Base-by-base conservation (phyloP, 805 yeast genomes). In the Yarrowia deformans region DNA sequence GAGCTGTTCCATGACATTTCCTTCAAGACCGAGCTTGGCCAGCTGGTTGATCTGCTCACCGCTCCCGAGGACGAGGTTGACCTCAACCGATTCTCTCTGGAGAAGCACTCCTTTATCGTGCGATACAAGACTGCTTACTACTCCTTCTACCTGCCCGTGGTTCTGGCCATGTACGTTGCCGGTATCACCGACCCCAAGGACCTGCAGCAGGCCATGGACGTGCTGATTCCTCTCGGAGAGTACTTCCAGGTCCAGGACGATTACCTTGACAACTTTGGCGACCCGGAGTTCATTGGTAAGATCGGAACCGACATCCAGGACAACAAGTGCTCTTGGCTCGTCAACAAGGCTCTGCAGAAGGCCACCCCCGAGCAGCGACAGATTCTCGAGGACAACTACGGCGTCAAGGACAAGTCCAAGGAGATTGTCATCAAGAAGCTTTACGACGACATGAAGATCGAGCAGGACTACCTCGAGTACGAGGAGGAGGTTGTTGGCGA, bases 221-320 rank as follows among this genome's bases (percentile, higher is more conserved):
- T 95, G 50, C 84, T 95, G 79, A 88, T 95, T 72, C 98, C 98
- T 69, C 85, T 95, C 74, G 99, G 99, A 70, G 98, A 95, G 80
- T 95, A 95, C 80, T 95, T 95, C 89, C 99, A 95, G 83, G 91
- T 95, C 74, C 99, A 95, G 82, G 99, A 95, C 78, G 99, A 95
- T 80, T 95, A 84, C 82, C 86, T 95, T 73, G 99, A 95, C 81
- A 91, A 97, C 80, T 95, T 91, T 77, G 99, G 99, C 73, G 92
- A 94, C 75, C 97, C 99, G 52, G 96, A 91, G 77, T 92, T 94
- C 76, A 95, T 93, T 77, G 99, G 99, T 72, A 95, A 95, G 84
- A 92, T 95, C 74, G 99, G 99, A 74, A 95, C 99, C 70, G 99
- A 95, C 79, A 95, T 95, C 77, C 90, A 90, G 82, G 99, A 95